Evolutionary conservation across 2,329 filamentous ascomycete species (phyloP).

Genomic region (Hymenoscyphus fraxineus): DNA sequence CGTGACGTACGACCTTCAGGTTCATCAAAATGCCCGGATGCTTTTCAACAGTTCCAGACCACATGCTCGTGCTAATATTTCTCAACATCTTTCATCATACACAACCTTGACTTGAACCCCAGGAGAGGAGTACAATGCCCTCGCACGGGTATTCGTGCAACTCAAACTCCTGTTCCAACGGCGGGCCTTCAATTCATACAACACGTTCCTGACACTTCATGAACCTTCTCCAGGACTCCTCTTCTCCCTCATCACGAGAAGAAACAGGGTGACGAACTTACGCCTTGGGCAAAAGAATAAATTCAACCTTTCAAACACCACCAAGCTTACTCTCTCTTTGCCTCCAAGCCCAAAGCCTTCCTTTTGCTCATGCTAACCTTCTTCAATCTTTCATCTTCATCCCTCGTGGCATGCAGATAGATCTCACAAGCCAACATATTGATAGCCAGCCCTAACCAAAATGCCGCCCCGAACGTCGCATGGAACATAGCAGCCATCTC

Average conservation of each 20-base stretch:
- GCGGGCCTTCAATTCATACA: too few species aligned
- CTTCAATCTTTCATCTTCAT: constrained; percentile 14
- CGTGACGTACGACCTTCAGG: not conserved
- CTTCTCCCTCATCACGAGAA: too few species aligned
- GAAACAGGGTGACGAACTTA: too few species aligned
- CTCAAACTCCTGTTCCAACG: too few species aligned
- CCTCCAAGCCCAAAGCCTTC: constrained; percentile 9
- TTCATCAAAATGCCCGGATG: not conserved
- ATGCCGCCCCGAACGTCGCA: constrained; percentile 11
- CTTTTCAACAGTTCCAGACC: not conserved
- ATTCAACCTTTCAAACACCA: not conserved
- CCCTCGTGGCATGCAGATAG: constrained; percentile 12
- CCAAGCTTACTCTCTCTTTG: not conserved
- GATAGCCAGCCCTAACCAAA: constrained; percentile 7
- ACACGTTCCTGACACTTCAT: too few species aligned
- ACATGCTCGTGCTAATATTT: not conserved
- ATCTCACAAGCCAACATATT: constrained; percentile 8
- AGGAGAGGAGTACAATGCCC: not conserved
- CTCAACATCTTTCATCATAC: not conserved
- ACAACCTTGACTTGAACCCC: not conserved
- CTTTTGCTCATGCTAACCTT: constrained; percentile 11
- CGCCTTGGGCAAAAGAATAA: too few species aligned
- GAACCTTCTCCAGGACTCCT: too few species aligned
- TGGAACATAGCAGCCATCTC: constrained; percentile 9
- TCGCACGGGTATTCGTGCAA: too few species aligned